A percentile compares a stretch with the other conserved stretches of the same genome.
Evolutionary conservation across 169 alveolate species (phyloP).

Genomic region (Plasmodium vivax): DNA sequence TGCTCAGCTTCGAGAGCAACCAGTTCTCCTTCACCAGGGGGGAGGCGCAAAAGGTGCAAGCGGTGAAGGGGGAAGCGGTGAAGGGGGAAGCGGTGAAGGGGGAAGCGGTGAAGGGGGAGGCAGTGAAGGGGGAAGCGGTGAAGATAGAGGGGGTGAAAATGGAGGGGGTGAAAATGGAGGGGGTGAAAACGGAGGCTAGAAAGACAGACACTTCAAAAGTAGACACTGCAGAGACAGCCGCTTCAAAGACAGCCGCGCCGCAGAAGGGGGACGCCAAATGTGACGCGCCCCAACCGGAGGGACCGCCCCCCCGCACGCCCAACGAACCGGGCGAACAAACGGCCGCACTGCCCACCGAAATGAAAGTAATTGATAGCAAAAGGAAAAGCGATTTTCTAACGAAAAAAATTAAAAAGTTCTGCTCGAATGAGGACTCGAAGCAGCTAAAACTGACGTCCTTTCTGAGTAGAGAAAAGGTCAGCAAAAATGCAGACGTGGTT

Average conservation of each 20-base stretch:
- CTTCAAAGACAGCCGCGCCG: too few species aligned
- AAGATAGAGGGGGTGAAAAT: neutral
- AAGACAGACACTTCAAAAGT: neutral
- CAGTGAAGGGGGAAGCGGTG: neutral
- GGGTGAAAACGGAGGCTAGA: neutral
- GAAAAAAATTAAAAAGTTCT: constrained; percentile 53
- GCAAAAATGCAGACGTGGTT: neutral
- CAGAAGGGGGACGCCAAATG: neutral
- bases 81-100: neutral
- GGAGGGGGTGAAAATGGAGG: neutral
- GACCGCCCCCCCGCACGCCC: neutral
- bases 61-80: neutral
- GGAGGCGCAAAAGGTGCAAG: neutral
- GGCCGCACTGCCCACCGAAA: neutral
- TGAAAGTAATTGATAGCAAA: neutral
- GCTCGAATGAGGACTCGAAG: constrained; percentile 10
- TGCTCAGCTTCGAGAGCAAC: constrained; percentile 2
- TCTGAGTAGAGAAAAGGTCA: constrained; percentile 59
- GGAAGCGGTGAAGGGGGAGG: neutral
- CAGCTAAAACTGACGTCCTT: constrained; percentile 61
- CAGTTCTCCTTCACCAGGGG: constrained; percentile 13
- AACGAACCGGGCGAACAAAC: neutral
- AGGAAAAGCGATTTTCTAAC: constrained; percentile 16
- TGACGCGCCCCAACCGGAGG: neutral
- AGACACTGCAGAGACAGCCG: neutral